These are phyloP conservation scores for Solioccasus polychromus DNA, from an alignment of 768 basidiomycete genomes.

Conservation along the genomic window DNA sequence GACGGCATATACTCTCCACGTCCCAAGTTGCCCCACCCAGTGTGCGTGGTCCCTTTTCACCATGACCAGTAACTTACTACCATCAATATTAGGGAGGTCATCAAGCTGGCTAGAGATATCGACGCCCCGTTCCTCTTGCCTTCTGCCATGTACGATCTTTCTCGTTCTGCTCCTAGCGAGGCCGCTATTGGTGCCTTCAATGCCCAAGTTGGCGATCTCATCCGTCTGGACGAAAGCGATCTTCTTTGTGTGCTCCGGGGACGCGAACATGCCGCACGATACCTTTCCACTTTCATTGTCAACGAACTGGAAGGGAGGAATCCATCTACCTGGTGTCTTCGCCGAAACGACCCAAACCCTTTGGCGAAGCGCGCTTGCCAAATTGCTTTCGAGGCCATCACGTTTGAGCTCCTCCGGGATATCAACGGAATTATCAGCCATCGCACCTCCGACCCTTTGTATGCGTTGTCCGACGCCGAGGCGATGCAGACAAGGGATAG, in stretches of 20 bases:
- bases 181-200: slow-evolving; percentile 51
- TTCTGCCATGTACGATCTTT: slow-evolving; percentile 79
- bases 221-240: slow-evolving; percentile 43
- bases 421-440: slow-evolving; percentile 66
- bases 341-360: slow-evolving; percentile 46
- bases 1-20: slow-evolving; percentile 58
- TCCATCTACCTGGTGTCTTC: slow-evolving; percentile 47
- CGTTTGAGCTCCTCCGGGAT: slow-evolving; percentile 72
- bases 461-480: slow-evolving; percentile 65
- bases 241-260: slow-evolving; percentile 62
- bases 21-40: slow-evolving; percentile 58
- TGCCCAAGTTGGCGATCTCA: slow-evolving; percentile 39
- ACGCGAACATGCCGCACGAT: slow-evolving; percentile 69
- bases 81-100: slow-evolving; percentile 53
- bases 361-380: slow-evolving; percentile 55
- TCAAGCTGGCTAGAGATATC: slow-evolving; percentile 61
- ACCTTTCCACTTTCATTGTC: slow-evolving; percentile 74
- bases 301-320: slow-evolving; percentile 68
- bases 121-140: slow-evolving; percentile 59
- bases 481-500: slow-evolving; percentile 62
- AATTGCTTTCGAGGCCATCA: slow-evolving; percentile 69
- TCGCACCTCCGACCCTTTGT: slow-evolving; percentile 67
- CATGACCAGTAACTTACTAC: slow-evolving; percentile 6
- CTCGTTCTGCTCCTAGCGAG: slow-evolving; percentile 61
- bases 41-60: slow-evolving; percentile 42